Conservation (phyloP, 208 protist genomes). For the Leptomonas pyrrhocoris region DNA sequence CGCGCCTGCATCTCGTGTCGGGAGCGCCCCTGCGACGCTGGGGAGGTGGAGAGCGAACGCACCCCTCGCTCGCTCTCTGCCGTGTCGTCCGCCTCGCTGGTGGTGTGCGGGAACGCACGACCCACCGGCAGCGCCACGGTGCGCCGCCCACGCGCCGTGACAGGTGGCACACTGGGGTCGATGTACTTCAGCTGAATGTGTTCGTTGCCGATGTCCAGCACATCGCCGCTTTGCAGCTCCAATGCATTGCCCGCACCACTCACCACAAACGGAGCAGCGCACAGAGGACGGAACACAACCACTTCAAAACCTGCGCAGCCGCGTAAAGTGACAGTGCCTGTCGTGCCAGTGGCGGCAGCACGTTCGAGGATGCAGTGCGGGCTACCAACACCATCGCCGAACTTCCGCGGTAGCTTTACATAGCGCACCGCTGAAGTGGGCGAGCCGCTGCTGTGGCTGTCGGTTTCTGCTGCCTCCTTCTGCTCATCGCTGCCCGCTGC, state of each 20-base stretch:
- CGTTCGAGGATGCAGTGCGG: slow-evolving; percentile 37
- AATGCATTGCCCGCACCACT: slow-evolving; percentile 5
- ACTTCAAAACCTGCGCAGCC: slow-evolving; percentile 16
- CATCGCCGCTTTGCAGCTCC: slow-evolving; percentile 57
- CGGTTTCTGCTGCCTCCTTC: neutral
- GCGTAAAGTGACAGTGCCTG: slow-evolving; percentile 15
- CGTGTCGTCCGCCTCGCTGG: neutral
- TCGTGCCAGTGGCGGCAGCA: neutral
- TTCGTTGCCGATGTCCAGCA: slow-evolving; percentile 57
- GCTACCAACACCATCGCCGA: slow-evolving; percentile 28
- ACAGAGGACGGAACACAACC: slow-evolving; percentile 15
- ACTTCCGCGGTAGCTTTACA: slow-evolving; percentile 14
- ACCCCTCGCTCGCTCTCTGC: slow-evolving; percentile 5
- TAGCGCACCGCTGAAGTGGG: slow-evolving; percentile 1
- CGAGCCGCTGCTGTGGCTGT: neutral
- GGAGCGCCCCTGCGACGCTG: neutral
- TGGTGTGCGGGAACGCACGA: neutral
- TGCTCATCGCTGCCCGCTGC: neutral
- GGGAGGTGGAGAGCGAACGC: neutral
- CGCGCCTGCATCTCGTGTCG: neutral
- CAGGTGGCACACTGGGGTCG: slow-evolving; percentile 43
- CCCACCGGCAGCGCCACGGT: slow-evolving; percentile 1
- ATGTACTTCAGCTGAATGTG: slow-evolving; percentile 74
- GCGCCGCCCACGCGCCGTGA: slow-evolving; percentile 29
- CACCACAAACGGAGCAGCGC: slow-evolving; percentile 2